phyloP scores from a whole-genome alignment of 169 alveolate genomes.

The Perkinsus marinus region DNA sequence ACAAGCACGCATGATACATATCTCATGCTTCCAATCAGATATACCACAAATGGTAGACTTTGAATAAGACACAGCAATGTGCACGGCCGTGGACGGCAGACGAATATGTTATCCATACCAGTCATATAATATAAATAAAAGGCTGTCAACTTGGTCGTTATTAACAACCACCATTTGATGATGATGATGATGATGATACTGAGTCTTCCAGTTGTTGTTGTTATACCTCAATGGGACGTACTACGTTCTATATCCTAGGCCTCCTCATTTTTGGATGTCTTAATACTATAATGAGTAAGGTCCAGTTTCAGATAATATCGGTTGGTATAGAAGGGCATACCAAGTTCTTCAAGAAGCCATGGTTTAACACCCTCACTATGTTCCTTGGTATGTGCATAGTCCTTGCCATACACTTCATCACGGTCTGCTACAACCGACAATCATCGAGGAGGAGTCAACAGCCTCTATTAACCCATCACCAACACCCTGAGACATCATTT shows the following conservation, averaged over 20 bases:
- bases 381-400: background rate
- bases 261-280: slow-evolving; percentile 1
- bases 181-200: too few relatives aligned
- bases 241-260: background rate
- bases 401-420: background rate
- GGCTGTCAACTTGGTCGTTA: too few relatives aligned
- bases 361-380: background rate
- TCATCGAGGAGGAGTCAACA: background rate
- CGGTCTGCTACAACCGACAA: background rate
- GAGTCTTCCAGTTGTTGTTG: background rate
- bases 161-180: too few relatives aligned
- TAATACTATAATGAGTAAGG: background rate
- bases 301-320: background rate
- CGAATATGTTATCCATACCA: too few relatives aligned
- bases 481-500: background rate
- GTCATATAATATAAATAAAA: too few relatives aligned
- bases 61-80: too few relatives aligned
- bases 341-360: background rate
- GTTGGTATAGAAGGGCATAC: background rate
- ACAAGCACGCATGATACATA: too few relatives aligned
- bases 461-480: background rate
- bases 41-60: too few relatives aligned
- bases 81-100: too few relatives aligned
- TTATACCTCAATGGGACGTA: background rate
- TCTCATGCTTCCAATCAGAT: too few relatives aligned